Conservation (phyloP, 2,329 filamentous ascomycete genomes). For the Ophiobolus disseminans region DNA sequence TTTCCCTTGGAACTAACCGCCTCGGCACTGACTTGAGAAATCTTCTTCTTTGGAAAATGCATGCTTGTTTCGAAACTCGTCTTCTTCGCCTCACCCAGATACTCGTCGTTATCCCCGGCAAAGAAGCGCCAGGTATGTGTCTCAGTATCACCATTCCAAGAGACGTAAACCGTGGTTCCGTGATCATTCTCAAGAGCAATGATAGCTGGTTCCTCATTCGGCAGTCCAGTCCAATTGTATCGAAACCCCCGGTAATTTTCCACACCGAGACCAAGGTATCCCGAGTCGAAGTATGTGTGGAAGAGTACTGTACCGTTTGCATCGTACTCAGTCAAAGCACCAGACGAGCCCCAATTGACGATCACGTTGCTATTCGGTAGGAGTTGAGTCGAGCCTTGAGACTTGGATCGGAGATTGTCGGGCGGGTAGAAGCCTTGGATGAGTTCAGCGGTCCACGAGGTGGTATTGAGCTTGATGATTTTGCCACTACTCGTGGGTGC, state of each 20-base stretch:
- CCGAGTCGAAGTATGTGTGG: conserved; percentile 46
- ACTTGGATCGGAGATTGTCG: conserved; percentile 46
- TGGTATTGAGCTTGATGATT: conserved; percentile 22
- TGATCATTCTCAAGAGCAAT: conserved; percentile 27
- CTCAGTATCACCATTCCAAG: conserved; percentile 41
- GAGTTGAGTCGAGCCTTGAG: conserved; percentile 54
- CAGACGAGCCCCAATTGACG: conserved; percentile 58
- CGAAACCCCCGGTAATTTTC: conserved; percentile 52
- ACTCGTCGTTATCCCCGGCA: conserved; percentile 21
- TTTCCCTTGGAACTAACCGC: conserved; percentile 19
- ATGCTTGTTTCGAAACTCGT: conserved; percentile 25
- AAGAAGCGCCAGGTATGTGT: conserved; percentile 42
- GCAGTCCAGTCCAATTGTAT: conserved; percentile 34
- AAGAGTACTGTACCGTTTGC: conserved; percentile 50
- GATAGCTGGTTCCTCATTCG: conserved; percentile 29
- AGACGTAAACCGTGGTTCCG: conserved; percentile 28
- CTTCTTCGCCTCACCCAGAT: conserved; percentile 16
- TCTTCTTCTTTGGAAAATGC: conserved; percentile 7
- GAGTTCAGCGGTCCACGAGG: conserved; percentile 24
- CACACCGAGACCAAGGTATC: conserved; percentile 36
- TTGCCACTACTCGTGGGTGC: conserved; percentile 31
- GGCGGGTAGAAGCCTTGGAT: conserved; percentile 26
- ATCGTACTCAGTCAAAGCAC: conserved; percentile 58
- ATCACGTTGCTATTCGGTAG: conserved; percentile 55
- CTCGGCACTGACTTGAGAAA: conserved; percentile 20